Evolutionary conservation across 495 filamentous ascomycete genomes (phyloP).

Genomic region (Neurospora discreta): DNA sequence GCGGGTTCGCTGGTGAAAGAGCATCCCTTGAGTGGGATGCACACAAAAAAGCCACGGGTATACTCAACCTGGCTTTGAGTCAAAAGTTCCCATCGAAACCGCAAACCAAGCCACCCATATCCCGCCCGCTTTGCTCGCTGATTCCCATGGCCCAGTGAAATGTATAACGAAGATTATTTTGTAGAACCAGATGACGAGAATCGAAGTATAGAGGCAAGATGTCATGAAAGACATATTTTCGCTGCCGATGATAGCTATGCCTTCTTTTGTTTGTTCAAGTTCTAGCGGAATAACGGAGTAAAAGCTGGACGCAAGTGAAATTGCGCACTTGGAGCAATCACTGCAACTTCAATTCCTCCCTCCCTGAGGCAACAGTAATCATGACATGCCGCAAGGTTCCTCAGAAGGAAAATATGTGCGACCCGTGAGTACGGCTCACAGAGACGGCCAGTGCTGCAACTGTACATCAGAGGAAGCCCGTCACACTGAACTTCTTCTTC

Average conservation of each 20-base stretch:
- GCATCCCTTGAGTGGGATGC: not conserved
- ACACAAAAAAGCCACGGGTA: not conserved
- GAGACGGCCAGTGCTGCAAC: not conserved
- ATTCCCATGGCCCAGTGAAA: not conserved
- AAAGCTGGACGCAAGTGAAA: not conserved
- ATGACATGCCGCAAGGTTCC: not conserved
- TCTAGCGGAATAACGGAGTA: not conserved
- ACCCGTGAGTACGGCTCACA: not conserved
- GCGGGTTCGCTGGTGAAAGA: not conserved
- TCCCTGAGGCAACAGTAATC: not conserved
- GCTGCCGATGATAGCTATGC: not conserved
- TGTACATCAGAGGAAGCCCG: not conserved
- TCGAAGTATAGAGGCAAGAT: not conserved
- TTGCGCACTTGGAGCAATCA: not conserved
- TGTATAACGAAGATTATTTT: not conserved
- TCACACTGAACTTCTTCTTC: not conserved
- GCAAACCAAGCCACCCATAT: not conserved
- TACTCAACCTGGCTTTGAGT: not conserved
- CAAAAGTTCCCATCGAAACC: not conserved
- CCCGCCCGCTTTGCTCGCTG: not conserved
- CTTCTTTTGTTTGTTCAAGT: not conserved
- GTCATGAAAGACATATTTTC: not conserved
- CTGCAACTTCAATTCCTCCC: not conserved
- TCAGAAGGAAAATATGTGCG: not conserved
- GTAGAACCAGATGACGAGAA: not conserved